Evolutionary conservation across 306 rosid genomes (phyloP), one percentile per base, ranked within the genome.

Genomic region (Acacia acuminata): DNA sequence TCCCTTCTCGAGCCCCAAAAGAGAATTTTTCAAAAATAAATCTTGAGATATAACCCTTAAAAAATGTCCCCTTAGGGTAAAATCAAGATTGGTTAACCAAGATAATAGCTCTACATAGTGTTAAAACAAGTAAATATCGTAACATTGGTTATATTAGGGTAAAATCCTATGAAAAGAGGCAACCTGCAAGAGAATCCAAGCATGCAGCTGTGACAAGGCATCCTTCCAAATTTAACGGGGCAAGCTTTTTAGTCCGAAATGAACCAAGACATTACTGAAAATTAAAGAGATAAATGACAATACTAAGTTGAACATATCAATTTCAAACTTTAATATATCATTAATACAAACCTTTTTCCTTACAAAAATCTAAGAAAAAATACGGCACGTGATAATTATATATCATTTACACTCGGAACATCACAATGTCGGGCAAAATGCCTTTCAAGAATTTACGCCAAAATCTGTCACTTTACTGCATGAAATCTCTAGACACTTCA

Each of bases 121-220:
- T 20, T 11, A n/a, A n/a, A n/a, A n/a, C 58, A 38, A 78, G 47
- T 53, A 53, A 67, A 74, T 67, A 85, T 61, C 70, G 43, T 19
- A n/a, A n/a, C n/a, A n/a, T n/a, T n/a, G n/a, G n/a, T n/a, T n/a
- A n/a, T n/a, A n/a, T n/a, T n/a, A n/a, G 38, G 32, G 70, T 45
- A 68, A 42, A 55, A 75, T 61, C 76, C 22, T 63, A 45, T 25
- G 40, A 85, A 71, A 53, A 53, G n/a, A 84, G 66, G 79, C 85
- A 88, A 94, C 99, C 99, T 89, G 96, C 90, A 71, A 96, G 94
- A 61, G 94, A 90, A 73, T 91, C 89, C 91, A 96, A 89, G 89
- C 98, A 93, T 74, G 96, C 90, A 84, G 96, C 90, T 25, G 99
- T 91, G 66, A 96, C 94, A 20, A 76, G 92, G 87, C 98, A 93